These are phyloP conservation scores for Ananas comosus DNA, from an alignment of 176 grass and related monocot species.

Conservation along the genomic window DNA sequence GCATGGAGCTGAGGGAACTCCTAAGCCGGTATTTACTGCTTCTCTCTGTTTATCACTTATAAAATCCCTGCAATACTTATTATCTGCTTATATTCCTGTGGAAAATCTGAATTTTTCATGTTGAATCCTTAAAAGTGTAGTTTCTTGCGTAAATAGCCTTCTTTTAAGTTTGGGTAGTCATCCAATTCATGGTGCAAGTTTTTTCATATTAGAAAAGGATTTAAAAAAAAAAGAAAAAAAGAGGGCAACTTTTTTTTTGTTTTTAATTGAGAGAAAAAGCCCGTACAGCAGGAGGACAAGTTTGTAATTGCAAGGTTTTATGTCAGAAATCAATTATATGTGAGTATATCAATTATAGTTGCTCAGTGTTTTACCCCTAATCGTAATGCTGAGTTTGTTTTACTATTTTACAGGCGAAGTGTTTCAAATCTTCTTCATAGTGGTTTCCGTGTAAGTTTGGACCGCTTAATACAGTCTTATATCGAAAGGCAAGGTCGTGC, in stretches of 20 bases:
- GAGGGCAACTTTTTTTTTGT: no score
- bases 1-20: slow-evolving; percentile 93
- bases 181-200: no score
- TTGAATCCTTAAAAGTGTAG: neutral
- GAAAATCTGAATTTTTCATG: neutral
- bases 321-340: no score
- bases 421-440: slow-evolving; percentile 98
- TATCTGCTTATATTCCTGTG: no score
- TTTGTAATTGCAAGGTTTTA: no score
- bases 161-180: no score
- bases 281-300: no score
- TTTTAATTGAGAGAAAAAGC: no score
- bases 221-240: no score
- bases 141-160: no score
- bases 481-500: slow-evolving; percentile 50
- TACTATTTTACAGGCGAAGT: slow-evolving; percentile 55
- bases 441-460: slow-evolving; percentile 94
- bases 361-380: neutral
- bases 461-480: slow-evolving; percentile 89
- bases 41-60: slow-evolving; percentile 7
- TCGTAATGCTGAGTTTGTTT: neutral
- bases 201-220: no score
- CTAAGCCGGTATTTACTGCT: slow-evolving; percentile 57
- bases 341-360: neutral
- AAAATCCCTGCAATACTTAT: no score